A percentile compares a stretch with the other conserved stretches of the same genome.
Evolutionary conservation across 1,284 basidiomycete species (phyloP).

Genomic region (Ceratobasidium theobromae): DNA sequence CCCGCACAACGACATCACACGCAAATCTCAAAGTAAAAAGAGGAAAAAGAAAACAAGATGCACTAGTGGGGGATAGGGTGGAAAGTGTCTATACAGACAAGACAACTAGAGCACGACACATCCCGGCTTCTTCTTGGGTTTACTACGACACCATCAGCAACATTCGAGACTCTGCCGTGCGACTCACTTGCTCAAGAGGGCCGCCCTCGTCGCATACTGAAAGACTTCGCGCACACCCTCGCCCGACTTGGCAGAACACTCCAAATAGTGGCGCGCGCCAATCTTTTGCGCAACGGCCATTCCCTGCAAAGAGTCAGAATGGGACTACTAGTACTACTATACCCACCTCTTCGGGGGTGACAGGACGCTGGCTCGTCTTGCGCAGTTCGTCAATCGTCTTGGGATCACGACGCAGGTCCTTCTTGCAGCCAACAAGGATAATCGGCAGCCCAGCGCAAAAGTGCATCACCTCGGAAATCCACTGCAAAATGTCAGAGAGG

Average conservation of each 20-base stretch:
- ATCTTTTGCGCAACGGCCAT: constrained; percentile 88
- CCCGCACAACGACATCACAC: not conserved
- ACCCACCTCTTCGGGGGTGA: constrained; percentile 71
- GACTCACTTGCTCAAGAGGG: constrained; percentile 55
- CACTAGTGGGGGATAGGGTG: not conserved
- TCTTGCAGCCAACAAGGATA: constrained; percentile 92
- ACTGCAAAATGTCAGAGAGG: constrained; percentile 52
- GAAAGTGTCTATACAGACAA: not conserved
- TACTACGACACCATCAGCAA: not conserved
- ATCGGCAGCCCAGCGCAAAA: constrained; percentile 87
- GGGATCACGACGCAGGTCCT: constrained; percentile 78
- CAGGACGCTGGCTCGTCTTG: constrained; percentile 79
- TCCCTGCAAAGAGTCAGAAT: constrained; percentile 53
- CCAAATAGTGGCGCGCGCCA: constrained; percentile 83
- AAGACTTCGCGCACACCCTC: constrained; percentile 92
- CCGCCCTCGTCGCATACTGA: constrained; percentile 83
- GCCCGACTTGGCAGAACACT: constrained; percentile 88
- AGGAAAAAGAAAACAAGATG: not conserved
- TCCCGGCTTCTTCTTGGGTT: not conserved
- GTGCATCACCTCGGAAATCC: constrained; percentile 93
- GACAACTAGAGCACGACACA: not conserved
- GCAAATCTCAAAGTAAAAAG: not conserved
- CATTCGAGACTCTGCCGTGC: too few relatives aligned
- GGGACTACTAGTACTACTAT: not conserved
- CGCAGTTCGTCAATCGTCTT: constrained; percentile 79